Evolutionary conservation across 495 filamentous ascomycete genomes (phyloP).

Genomic region (Eremomyces bilateralis): DNA sequence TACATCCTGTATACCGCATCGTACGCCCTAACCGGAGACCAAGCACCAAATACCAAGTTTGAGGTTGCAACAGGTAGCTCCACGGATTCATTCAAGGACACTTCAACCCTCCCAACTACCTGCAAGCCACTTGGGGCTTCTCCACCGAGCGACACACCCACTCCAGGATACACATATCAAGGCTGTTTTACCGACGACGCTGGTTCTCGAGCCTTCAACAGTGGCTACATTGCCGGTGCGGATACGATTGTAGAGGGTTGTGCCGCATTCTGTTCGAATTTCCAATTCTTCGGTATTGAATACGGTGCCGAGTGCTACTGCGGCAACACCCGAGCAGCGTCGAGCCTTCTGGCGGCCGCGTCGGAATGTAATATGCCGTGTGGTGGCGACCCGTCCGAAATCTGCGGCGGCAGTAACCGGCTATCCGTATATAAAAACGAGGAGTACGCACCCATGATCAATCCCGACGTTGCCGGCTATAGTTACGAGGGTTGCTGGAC

Average conservation of each 20-base stretch:
- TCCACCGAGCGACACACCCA: constrained; percentile 14
- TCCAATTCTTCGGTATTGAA: constrained; percentile 13
- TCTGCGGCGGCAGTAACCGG: constrained; percentile 12
- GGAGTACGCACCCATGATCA: neutral
- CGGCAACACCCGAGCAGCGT: constrained; percentile 16
- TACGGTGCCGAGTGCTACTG: constrained; percentile 19
- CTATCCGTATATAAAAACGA: constrained; percentile 14
- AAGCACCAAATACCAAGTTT: constrained; percentile 27
- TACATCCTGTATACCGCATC: constrained; percentile 31
- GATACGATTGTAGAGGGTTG: constrained; percentile 5
- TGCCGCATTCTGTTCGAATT: constrained; percentile 2
- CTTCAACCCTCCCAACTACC: constrained; percentile 13
- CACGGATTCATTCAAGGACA: constrained; percentile 20
- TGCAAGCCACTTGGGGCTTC: constrained; percentile 10
- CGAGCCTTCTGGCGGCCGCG: neutral
- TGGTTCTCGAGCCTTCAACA: constrained; percentile 15
- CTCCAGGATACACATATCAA: constrained; percentile 1
- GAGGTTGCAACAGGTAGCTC: constrained; percentile 25
- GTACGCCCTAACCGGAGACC: constrained; percentile 23
- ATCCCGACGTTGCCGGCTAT: constrained; percentile 1
- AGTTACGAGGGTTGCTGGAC: constrained; percentile 9
- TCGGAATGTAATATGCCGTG: constrained; percentile 13
- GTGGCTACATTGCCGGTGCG: constrained; percentile 4
- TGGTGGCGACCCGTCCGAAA: constrained; percentile 23
- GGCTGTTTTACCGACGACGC: constrained; percentile 8